Base-by-base conservation (phyloP, 768 basidiomycete genomes). In the Mycena belliarum region DNA sequence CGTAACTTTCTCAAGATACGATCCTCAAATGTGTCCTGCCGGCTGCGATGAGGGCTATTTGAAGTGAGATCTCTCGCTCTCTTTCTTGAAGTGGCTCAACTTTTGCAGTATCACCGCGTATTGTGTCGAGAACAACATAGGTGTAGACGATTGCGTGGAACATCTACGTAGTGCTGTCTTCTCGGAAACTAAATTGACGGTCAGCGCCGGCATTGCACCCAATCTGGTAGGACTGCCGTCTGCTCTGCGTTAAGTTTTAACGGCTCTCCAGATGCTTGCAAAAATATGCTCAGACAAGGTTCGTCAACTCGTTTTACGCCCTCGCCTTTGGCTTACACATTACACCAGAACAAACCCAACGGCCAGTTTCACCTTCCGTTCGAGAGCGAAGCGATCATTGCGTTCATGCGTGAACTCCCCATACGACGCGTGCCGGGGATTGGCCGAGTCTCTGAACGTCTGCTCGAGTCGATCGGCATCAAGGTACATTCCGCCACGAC, bases 261-360 rank as follows among this genome's bases (percentile, higher is more conserved):
- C 71, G 55, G 41, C 59, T 57, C 23, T 41, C 3, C 57, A 92
- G 86, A 94, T 95, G 89, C 79, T 98, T 18, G 93, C 95, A 38
- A 98, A 98, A 91, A 95, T 96, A 32, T 95, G 92, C 69, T 96
- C 95, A 26, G 95, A 98, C 72, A 93, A 89, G 78, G 89, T 88
- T 62, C 25, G 10, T 50, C 25, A 46, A 33, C 49, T 33, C 43
- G 26, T 42, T 32, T 26, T n/a, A n/a, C n/a, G 8, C 29, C 25
- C 42, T 28, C 54, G 35, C 52, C 20, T 41, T 24, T 48, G 16
- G 21, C 40, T 54, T 43, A 59, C 48, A 9, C 32, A 23, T 41
- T 23, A 52, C 28, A 35, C 2, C 61, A 91, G 87, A 96, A 98
- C 71, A 98, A 98, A 73, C 95, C 95, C 3, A 92, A 96, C 66